phyloP scores from a whole-genome alignment of 2,329 filamentous ascomycete genomes.

The Grosmannia clavigera region DNA sequence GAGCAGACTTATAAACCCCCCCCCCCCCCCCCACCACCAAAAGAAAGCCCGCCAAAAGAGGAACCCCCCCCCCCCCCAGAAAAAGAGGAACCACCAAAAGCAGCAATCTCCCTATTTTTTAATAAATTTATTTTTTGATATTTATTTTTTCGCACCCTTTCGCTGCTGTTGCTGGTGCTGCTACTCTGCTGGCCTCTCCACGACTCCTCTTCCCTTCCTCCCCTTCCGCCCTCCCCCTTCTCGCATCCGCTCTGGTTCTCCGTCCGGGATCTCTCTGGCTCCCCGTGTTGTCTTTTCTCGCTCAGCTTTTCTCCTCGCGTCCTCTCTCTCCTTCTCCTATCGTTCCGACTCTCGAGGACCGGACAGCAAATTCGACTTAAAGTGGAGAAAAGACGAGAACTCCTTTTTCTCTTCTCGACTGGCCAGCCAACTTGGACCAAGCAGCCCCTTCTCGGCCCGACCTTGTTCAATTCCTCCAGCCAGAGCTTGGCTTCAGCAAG shows the following conservation, averaged over 20 bases:
- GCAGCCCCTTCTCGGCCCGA: conserved; percentile 1
- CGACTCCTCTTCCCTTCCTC: neutral
- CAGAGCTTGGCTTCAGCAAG: neutral
- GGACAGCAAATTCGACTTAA: neutral
- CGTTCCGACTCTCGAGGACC: neutral
- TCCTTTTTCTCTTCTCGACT: conserved; percentile 7
- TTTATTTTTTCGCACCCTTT: conserved; percentile 7
- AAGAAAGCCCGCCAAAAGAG: neutral
- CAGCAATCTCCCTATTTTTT: conserved; percentile 9
- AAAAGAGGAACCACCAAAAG: neutral
- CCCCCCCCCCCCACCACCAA: too few relatives aligned
- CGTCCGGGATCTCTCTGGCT: neutral
- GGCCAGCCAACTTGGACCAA: neutral
- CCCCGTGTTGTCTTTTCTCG: conserved; percentile 13
- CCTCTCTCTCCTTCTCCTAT: conserved; percentile 8
- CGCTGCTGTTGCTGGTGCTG: neutral
- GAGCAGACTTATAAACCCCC: neutral
- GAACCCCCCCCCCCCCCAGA: neutral
- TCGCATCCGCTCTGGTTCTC: neutral
- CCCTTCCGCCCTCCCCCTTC: neutral
- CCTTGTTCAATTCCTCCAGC: neutral
- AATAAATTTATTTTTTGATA: conserved; percentile 17
- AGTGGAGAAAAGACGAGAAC: neutral
- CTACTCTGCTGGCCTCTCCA: neutral
- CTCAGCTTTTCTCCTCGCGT: neutral